Percentiles rank a stretch among this genome's conserved stretches.
phyloP scores from a whole-genome alignment of 805 yeast genomes.

The Kurtzmaniella fragi region DNA sequence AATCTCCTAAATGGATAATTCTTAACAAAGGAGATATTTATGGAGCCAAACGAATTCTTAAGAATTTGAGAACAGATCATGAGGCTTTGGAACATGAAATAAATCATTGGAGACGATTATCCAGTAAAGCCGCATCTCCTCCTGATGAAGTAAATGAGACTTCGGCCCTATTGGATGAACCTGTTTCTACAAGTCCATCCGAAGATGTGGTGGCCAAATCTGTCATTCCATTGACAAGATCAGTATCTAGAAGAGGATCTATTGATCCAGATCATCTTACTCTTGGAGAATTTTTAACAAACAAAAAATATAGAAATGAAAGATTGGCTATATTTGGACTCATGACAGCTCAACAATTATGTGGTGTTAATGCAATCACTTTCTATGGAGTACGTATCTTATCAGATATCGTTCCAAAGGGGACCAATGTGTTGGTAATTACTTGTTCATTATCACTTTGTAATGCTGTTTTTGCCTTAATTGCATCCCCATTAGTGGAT shows the following conservation, averaged over 20 bases:
- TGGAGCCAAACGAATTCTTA: constrained; percentile 24
- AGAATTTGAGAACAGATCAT: constrained; percentile 24
- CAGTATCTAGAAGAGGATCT: constrained; percentile 20
- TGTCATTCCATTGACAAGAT: constrained; percentile 7
- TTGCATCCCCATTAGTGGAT: constrained; percentile 69
- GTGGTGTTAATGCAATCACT: constrained; percentile 87
- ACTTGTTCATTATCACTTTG: constrained; percentile 70
- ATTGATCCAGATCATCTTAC: constrained; percentile 23
- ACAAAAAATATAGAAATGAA: constrained; percentile 15
- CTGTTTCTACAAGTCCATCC: background rate
- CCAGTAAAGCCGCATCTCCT: constrained; percentile 7
- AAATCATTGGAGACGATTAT: constrained; percentile 30
- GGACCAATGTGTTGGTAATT: constrained; percentile 51
- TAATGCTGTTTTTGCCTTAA: constrained; percentile 65
- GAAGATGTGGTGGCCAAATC: background rate
- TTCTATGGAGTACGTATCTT: constrained; percentile 87
- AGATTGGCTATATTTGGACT: constrained; percentile 26
- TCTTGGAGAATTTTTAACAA: constrained; percentile 15
- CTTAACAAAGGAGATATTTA: constrained; percentile 21
- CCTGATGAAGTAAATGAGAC: constrained; percentile 1
- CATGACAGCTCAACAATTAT: constrained; percentile 36
- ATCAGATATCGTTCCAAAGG: constrained; percentile 56
- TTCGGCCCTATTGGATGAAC: constrained; percentile 2
- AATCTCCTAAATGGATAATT: constrained; percentile 42
- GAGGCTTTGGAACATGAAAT: constrained; percentile 28